Evolutionary conservation across 2,329 filamentous ascomycete genomes (phyloP), one percentile per base, ranked within the genome.

Genomic region (Penicillium sp.): DNA sequence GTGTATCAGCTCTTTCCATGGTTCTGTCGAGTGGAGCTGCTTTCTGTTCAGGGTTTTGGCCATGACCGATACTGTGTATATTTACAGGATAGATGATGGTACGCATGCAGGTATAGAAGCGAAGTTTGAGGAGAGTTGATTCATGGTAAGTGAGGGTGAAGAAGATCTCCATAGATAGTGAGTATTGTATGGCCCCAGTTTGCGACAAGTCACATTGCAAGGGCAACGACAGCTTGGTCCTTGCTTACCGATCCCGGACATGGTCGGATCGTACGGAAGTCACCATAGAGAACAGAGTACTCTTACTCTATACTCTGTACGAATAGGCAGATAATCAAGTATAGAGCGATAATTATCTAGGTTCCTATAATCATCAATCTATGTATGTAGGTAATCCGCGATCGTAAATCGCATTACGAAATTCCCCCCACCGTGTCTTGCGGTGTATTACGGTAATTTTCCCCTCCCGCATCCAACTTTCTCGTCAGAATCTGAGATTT

Each of bases 161-260:
- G 25, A 6, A n/a, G 9, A 11, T 27, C 25, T 27, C 11, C 18
- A 9, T 22, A 5, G 18, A 22, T 22, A 22, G 5, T 5, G 12
- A 11, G n/a, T 27, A 23, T n/a, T 13, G 12, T 27, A 11, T 13
- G 12, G 12, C 9, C 10, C 25, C 25, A 27, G 20, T 39, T 37
- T 44, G 16, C 35, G 53, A 59, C 55, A 44, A 57, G 55, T 60
- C 55, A 60, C 43, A 57, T 56, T 35, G 40, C 45, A 39, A 50
- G 54, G 44, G 44, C 30, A 30, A 33, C 48, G 39, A 45, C 44
- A 46, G 37, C 32, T 46, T 34, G 44, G 44, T 59, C 54, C 55
- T 59, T 60, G 54, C 52, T 51, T 48, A 45, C 44, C 16, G 25
- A 29, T 41, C 33, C 26, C 35, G 18, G 20, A 30, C 40, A 6